These are phyloP conservation scores for Chlorociboria aeruginascens DNA, from an alignment of 495 filamentous ascomycete genomes.

Conservation along the genomic window DNA sequence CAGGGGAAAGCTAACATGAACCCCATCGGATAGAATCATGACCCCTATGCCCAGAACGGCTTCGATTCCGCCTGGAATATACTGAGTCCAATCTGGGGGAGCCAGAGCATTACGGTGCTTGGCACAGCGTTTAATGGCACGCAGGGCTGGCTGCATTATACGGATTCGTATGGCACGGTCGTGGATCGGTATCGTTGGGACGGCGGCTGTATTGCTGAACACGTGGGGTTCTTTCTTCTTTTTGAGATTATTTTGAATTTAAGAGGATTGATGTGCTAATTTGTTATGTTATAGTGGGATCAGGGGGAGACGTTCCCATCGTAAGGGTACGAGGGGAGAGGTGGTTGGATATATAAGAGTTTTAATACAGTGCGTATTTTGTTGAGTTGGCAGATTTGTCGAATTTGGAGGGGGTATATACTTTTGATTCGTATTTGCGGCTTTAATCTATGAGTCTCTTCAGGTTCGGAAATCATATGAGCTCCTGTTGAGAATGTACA, in stretches of 20 bases:
- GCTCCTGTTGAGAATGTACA: no score
- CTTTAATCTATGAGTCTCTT: no score
- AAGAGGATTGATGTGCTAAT: neutral
- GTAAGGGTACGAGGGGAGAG: neutral
- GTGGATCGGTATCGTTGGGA: slow-evolving; percentile 30
- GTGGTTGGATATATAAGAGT: no score
- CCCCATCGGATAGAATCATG: slow-evolving; percentile 27
- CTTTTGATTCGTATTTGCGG: no score
- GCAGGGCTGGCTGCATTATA: slow-evolving; percentile 28
- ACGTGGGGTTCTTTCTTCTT: slow-evolving; percentile 24
- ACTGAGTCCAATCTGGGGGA: slow-evolving; percentile 23
- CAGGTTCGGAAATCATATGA: no score
- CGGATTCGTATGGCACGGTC: slow-evolving; percentile 18
- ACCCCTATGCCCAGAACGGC: slow-evolving; percentile 25
- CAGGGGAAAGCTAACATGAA: neutral
- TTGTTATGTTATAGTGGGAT: slow-evolving; percentile 17
- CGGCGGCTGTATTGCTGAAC: slow-evolving; percentile 28
- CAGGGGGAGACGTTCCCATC: slow-evolving; percentile 21
- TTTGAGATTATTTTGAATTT: neutral
- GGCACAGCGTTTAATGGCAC: slow-evolving; percentile 21
- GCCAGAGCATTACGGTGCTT: slow-evolving; percentile 18
- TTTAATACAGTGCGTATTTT: no score
- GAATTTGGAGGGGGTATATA: no score
- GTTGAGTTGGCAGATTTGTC: no score
- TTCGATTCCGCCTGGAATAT: slow-evolving; percentile 26